A percentile compares a stretch with the other conserved stretches of the same genome.
These are phyloP conservation scores for Agarophyton chilense DNA, from an alignment of 23 red algal genomes.

Conservation along the genomic window DNA sequence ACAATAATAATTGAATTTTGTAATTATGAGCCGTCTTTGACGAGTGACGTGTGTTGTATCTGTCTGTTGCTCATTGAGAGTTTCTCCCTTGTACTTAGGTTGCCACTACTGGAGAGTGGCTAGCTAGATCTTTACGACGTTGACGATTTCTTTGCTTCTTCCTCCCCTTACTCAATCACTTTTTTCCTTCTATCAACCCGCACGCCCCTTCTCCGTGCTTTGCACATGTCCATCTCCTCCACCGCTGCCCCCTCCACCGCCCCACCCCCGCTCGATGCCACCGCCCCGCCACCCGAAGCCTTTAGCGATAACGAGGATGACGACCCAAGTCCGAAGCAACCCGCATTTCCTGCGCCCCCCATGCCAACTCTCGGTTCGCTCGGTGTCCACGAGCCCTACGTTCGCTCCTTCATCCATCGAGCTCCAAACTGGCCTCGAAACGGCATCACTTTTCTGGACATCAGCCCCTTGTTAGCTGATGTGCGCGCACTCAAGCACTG, in stretches of 20 bases:
- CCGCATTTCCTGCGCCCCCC: conserved; percentile 3
- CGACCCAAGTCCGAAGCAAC: neutral
- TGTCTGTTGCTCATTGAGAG: too few relatives aligned
- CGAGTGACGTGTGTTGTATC: too few relatives aligned
- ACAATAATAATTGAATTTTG: too few relatives aligned
- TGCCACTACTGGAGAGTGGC: too few relatives aligned
- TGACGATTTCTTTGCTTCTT: too few relatives aligned
- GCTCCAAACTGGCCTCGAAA: conserved; percentile 36
- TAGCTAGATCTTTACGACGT: too few relatives aligned
- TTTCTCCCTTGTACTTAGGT: too few relatives aligned
- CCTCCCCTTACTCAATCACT: too few relatives aligned
- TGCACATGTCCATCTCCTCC: neutral
- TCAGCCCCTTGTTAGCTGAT: conserved; percentile 48
- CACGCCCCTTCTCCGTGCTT: too few relatives aligned
- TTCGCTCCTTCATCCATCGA: conserved; percentile 29
- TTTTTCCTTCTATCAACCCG: too few relatives aligned
- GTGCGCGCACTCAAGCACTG: conserved; percentile 25
- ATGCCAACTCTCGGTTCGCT: conserved; percentile 16
- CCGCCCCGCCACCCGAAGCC: conserved; percentile 7
- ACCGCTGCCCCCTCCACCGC: neutral
- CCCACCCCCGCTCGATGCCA: neutral
- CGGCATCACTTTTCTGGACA: conserved; percentile 48
- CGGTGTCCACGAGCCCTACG: conserved; percentile 59
- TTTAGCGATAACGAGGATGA: conserved; percentile 5
- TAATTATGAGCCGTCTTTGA: too few relatives aligned